Base-by-base conservation (phyloP, 176 grass and related monocot genomes). In the Paspalum notatum region DNA sequence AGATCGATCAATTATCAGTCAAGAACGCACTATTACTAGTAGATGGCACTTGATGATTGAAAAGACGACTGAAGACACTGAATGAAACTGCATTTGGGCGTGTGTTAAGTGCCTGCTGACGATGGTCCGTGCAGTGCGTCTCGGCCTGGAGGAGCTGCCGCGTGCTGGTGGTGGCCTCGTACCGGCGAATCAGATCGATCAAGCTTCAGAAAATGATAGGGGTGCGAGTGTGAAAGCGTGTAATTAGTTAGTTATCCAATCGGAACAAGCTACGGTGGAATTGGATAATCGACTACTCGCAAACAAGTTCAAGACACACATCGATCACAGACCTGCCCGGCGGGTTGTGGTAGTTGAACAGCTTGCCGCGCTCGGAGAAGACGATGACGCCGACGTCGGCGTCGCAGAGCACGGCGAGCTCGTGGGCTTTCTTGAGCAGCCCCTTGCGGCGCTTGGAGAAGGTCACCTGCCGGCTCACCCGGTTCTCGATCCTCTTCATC, bases 371-470 rank as follows among this genome's bases (percentile, higher is more conserved):
- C 70, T 47, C 62, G 90, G 83, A 80, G 86, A 92, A 89, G 75
- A 84, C 45, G 86, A 92, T 12, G 14, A 81, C 66, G 37, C 83
- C 86, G 42, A 92, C 41, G 63, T 83, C 32, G 0, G 25, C 83
- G 22, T 86, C 86, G 37, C 90, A 92, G n/a, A 92, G 90, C 39
- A 89, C 74, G 26, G 80, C 86, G 60, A 92, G 83, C 75, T 92
- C 86, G 12, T 32, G 32, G 0, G 86, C 90, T 72, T 92, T 92
- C 83, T 92, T 92, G 5, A 89, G 64, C 13, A 92, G 32, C 7
- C 90, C 86, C 16, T 21, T 45, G 63, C 80, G 47, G 57, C 90
- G 75, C 90, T 92, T 92, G 41, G 62, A 75, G 86, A 89, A 89
- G 62, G 78, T 83, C 3, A 65, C 75, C 57, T 79, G 75, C 2